These are phyloP conservation scores for Trichoderma cornu-damae DNA, from an alignment of 2,329 filamentous ascomycete genomes.

Conservation along the genomic window DNA sequence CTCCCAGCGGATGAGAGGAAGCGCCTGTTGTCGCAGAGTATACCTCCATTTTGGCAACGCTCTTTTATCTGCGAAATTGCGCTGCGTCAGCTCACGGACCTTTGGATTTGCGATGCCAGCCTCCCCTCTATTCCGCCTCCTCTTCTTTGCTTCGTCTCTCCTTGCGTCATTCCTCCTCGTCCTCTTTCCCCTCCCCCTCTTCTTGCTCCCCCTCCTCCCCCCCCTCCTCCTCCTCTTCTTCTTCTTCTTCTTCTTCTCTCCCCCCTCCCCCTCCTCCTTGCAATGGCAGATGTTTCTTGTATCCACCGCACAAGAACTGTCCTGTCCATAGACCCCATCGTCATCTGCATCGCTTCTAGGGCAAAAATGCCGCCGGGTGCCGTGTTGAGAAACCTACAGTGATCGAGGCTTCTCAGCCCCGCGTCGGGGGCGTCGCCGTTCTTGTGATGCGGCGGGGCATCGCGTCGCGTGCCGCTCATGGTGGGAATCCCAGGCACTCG, in stretches of 20 bases:
- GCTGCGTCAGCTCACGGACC: neutral
- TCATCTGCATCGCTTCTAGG: no score
- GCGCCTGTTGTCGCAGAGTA: constrained; percentile 68
- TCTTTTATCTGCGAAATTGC: constrained; percentile 61
- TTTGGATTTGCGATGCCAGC: neutral
- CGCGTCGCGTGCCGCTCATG: constrained; percentile 33
- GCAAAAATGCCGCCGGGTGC: neutral
- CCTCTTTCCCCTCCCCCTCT: no score
- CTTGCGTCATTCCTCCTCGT: neutral
- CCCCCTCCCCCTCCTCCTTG: neutral
- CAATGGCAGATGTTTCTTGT: neutral
- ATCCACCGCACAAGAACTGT: neutral
- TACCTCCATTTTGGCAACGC: constrained; percentile 88
- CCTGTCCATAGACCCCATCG: neutral
- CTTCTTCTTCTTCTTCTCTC: neutral
- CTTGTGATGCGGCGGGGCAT: constrained; percentile 29
- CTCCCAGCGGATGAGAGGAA: constrained; percentile 89
- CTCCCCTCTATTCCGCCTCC: neutral
- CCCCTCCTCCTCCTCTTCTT: neutral
- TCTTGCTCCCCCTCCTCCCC: no score
- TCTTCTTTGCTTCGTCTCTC: neutral
- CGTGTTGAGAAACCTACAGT: constrained; percentile 52
- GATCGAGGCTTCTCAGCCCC: constrained; percentile 72
- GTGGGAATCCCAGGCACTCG: constrained; percentile 21
- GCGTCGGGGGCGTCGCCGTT: constrained; percentile 51